Percentiles rank a stretch among this genome's conserved stretches.
Conservation (phyloP, 768 basidiomycete genomes). For the Lactifluus echinatus region DNA sequence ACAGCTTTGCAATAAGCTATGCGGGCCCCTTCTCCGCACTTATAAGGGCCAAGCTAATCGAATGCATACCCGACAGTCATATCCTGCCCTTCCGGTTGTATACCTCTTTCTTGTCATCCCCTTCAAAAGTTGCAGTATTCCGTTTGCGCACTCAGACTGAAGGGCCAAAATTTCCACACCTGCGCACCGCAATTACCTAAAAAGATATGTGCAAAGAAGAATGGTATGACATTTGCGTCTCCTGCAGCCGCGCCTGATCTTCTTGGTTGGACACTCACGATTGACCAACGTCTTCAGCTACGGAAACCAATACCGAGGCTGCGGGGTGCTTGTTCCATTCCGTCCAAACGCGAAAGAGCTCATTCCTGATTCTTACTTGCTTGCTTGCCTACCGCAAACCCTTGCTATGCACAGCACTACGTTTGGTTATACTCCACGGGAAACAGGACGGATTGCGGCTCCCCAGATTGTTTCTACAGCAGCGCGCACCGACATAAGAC, state of each 20-base stretch:
- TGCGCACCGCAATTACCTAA: not conserved
- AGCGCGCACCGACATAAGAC: constrained; percentile 49
- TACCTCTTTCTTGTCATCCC: not conserved
- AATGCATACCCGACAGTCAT: not conserved
- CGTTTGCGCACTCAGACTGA: not conserved
- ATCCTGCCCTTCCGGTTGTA: not conserved
- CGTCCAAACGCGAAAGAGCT: not conserved
- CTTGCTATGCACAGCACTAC: constrained; percentile 45
- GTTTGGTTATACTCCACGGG: constrained; percentile 57
- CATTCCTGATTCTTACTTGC: not conserved
- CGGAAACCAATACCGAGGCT: constrained; percentile 21
- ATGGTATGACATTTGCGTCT: constrained; percentile 7
- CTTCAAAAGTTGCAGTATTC: not conserved
- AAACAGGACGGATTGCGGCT: constrained; percentile 45
- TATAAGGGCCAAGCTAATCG: constrained; percentile 9
- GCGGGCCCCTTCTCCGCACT: constrained; percentile 2
- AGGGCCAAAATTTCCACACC: not conserved
- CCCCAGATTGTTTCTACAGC: constrained; percentile 44
- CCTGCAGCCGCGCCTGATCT: not conserved
- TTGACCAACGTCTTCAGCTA: constrained; percentile 2
- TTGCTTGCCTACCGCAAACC: no score
- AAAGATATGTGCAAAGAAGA: constrained; percentile 20
- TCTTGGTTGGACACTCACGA: not conserved
- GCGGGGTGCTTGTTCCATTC: constrained; percentile 14
- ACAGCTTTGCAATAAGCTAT: constrained; percentile 13